Evolutionary conservation across 1,139 yeast species (phyloP).

Genomic region (Saccharomycopsis hybrid): DNA sequence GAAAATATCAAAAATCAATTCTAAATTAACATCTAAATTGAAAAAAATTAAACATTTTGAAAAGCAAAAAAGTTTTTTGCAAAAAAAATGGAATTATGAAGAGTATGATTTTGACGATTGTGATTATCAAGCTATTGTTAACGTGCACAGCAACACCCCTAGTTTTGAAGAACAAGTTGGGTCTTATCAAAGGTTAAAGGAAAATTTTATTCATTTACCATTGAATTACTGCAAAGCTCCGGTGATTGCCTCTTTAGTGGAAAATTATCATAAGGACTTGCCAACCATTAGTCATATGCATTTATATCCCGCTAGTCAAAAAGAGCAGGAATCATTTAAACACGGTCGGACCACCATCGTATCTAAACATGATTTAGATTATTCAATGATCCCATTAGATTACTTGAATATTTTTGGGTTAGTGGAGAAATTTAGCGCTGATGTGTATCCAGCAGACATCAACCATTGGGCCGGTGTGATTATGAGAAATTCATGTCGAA

Average conservation of each 20-base stretch:
- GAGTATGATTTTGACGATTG: conserved; percentile 43
- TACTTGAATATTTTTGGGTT: conserved; percentile 74
- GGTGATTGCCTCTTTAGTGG: conserved; percentile 11
- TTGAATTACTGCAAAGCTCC: conserved; percentile 17
- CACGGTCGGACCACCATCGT: conserved; percentile 12
- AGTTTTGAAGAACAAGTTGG: conserved; percentile 24
- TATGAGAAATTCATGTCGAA: conserved; percentile 90
- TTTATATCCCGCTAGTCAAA: conserved; percentile 2
- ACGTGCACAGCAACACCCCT: too few species aligned
- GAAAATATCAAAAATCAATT: conserved; percentile 10
- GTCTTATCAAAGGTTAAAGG: conserved; percentile 25
- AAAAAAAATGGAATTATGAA: conserved; percentile 49
- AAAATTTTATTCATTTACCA: conserved; percentile 18
- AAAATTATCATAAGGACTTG: conserved; percentile 19
- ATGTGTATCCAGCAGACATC: conserved; percentile 62
- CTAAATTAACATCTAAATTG: conserved; percentile 18
- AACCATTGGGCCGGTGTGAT: conserved; percentile 97
- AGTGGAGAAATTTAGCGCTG: conserved; percentile 82
- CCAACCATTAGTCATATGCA: conserved; percentile 20
- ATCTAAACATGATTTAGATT: conserved; percentile 36
- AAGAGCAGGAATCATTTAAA: conserved; percentile 8
- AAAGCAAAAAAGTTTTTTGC: conserved; percentile 26
- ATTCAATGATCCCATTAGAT: conserved; percentile 45
- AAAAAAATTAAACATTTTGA: conserved; percentile 23
- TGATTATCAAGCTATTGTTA: conserved; percentile 8